Evolutionary conservation across 345 rosid genomes (phyloP).

Genomic region (Acer campestre): DNA sequence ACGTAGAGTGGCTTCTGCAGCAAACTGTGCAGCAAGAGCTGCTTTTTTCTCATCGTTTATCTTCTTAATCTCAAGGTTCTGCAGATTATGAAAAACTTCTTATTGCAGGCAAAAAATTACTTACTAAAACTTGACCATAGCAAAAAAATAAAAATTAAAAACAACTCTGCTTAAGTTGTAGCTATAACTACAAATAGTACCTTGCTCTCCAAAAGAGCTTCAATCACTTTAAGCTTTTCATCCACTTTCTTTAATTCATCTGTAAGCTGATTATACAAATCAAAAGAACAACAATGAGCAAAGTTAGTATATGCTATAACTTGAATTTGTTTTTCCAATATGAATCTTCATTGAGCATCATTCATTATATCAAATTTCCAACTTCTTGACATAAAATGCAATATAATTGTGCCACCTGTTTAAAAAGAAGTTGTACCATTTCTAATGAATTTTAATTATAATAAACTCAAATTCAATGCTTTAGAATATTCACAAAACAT

Average conservation of each 20-base stretch:
- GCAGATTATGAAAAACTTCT: conserved; percentile 29
- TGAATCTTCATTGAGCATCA: not conserved
- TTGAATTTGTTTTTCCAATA: not conserved
- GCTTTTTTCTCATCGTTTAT: conserved; percentile 96
- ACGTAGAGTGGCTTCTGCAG: conserved; percentile 96
- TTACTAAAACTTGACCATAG: not conserved
- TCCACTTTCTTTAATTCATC: conserved; percentile 81
- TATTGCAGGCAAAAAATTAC: not conserved
- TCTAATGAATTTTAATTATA: not conserved
- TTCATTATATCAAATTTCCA: too few relatives aligned
- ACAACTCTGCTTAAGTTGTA: not conserved
- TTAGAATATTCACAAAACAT: not conserved
- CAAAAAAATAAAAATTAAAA: too few relatives aligned
- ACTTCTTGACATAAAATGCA: not conserved
- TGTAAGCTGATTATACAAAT: conserved; percentile 61
- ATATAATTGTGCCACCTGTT: not conserved
- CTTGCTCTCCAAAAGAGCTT: conserved; percentile 80
- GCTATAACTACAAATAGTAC: conserved; percentile 42
- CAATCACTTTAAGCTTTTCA: conserved; percentile 78
- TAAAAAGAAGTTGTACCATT: not conserved
- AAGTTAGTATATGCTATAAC: not conserved
- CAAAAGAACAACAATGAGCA: not conserved
- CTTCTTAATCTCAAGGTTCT: conserved; percentile 97
- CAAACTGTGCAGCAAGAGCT: conserved; percentile 99
- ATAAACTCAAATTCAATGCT: not conserved